phyloP scores from a whole-genome alignment of 495 filamentous ascomycete genomes.

The Xylaria longipes region DNA sequence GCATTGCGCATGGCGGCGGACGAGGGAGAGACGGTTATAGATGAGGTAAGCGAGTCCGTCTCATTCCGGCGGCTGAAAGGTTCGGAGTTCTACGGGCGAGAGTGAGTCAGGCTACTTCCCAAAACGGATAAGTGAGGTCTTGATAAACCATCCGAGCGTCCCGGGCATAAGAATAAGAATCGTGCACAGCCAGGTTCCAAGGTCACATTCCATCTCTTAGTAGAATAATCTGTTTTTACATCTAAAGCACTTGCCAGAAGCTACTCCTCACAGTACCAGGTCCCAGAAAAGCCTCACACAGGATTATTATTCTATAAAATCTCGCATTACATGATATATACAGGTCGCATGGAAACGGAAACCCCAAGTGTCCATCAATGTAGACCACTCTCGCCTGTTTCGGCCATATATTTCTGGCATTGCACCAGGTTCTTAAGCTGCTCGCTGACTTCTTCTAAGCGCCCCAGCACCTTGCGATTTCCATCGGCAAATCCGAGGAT shows the following conservation, averaged over 20 bases:
- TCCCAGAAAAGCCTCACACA: neutral
- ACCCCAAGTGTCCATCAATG: constrained; percentile 28
- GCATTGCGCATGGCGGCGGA: neutral
- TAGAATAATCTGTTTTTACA: neutral
- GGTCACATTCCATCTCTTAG: no score
- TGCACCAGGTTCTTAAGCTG: constrained; percentile 49
- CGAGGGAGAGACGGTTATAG: neutral
- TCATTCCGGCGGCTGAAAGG: neutral
- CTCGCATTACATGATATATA: neutral
- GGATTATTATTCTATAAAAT: constrained; percentile 6
- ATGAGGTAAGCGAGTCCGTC: neutral
- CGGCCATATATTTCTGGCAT: constrained; percentile 53
- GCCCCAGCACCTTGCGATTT: constrained; percentile 47
- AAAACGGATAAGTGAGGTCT: neutral
- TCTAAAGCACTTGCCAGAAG: neutral
- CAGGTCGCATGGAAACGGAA: neutral
- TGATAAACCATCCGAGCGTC: neutral
- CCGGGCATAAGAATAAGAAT: constrained; percentile 2
- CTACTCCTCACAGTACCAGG: neutral
- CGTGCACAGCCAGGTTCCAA: neutral
- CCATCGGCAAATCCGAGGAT: constrained; percentile 52
- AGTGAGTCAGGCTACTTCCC: neutral
- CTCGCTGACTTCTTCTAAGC: constrained; percentile 48
- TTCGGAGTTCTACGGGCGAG: neutral
- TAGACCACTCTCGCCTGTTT: constrained; percentile 48